These are phyloP conservation scores for Cadophora luteo-olivacea DNA, from an alignment of 2,329 filamentous ascomycete genomes.

Conservation along the genomic window DNA sequence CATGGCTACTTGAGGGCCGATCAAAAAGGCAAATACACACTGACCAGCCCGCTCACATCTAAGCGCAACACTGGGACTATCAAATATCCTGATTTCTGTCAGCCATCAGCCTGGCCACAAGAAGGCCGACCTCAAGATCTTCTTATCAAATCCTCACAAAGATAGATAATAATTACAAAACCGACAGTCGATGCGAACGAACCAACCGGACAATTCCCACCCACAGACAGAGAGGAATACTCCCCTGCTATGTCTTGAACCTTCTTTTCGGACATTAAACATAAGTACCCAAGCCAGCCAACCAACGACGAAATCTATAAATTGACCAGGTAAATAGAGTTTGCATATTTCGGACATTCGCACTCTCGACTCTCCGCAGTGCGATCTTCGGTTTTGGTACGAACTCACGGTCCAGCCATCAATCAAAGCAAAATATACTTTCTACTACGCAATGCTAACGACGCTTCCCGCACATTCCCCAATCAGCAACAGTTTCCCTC, in stretches of 20 bases:
- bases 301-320: background rate
- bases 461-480: background rate
- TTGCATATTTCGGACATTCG: background rate
- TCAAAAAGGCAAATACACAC: slow-evolving; percentile 6
- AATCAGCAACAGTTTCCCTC: background rate
- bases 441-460: background rate
- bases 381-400: background rate
- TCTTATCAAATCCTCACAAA: background rate
- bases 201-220: background rate
- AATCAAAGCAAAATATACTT: slow-evolving; percentile 6
- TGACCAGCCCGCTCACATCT: background rate
- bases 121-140: background rate
- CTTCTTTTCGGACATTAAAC: slow-evolving; percentile 12
- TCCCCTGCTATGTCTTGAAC: background rate
- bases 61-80: background rate
- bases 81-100: background rate
- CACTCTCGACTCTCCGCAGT: background rate
- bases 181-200: slow-evolving; percentile 1
- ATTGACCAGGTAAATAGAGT: background rate
- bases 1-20: background rate
- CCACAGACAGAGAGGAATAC: background rate
- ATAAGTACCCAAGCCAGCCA: background rate
- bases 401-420: background rate
- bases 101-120: background rate
- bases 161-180: background rate